Conservation (phyloP, 164 flowering plant species). For the Magnolia kwangsiensis region DNA sequence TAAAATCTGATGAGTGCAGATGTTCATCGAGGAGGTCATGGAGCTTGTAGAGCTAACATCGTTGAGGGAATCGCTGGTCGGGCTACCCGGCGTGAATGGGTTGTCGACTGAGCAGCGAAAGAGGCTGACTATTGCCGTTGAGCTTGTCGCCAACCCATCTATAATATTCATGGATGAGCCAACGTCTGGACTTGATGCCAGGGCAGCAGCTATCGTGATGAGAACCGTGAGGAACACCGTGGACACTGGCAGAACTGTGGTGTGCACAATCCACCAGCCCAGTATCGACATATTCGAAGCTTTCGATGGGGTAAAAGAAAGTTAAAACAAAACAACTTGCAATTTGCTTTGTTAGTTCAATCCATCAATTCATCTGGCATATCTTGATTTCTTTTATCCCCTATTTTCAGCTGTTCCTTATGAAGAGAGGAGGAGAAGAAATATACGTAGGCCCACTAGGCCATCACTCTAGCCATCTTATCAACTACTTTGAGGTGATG, state of each 20-base stretch:
- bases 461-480: constrained; percentile 33
- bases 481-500: constrained; percentile 57
- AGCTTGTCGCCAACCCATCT: constrained; percentile 52
- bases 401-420: constrained; percentile 39
- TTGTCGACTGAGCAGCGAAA: constrained; percentile 53
- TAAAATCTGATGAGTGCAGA: constrained; percentile 18
- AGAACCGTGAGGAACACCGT: constrained; percentile 54
- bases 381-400: neutral
- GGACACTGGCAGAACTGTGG: constrained; percentile 52
- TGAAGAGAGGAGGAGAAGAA: constrained; percentile 58
- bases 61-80: constrained; percentile 34
- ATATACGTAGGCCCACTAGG: constrained; percentile 56
- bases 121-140: constrained; percentile 50
- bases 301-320: constrained; percentile 42
- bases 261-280: constrained; percentile 63
- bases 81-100: constrained; percentile 45
- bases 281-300: constrained; percentile 57
- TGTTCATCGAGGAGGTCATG: constrained; percentile 49
- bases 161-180: constrained; percentile 59
- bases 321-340: neutral
- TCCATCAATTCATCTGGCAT: neutral
- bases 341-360: neutral
- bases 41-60: constrained; percentile 42
- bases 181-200: constrained; percentile 55
- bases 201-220: constrained; percentile 61